Percentiles rank a stretch among this genome's conserved stretches.
phyloP scores from a whole-genome alignment of 306 rosid species.

The Quercus rubra region DNA sequence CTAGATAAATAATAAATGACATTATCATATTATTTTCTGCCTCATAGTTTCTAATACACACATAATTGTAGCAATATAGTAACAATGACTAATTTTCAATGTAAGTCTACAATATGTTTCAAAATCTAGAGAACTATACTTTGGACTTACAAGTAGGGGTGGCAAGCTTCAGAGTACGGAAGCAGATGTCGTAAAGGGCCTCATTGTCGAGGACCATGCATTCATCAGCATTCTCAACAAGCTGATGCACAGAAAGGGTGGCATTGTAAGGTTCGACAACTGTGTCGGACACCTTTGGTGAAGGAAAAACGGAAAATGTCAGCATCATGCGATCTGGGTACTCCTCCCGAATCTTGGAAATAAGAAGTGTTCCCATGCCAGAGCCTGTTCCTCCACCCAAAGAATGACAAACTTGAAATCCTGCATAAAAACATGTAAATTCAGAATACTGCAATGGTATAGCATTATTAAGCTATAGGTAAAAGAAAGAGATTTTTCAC shows the following conservation, averaged over 20 bases:
- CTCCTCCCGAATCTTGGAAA: slow-evolving; percentile 57
- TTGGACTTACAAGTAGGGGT: slow-evolving; percentile 47
- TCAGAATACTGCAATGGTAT: neutral
- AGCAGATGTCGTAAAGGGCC: slow-evolving; percentile 54
- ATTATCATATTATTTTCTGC: neutral
- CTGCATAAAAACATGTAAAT: slow-evolving; percentile 8
- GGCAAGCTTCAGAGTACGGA: slow-evolving; percentile 47
- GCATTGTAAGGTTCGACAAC: slow-evolving; percentile 60
- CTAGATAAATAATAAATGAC: neutral
- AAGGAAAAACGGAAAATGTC: slow-evolving; percentile 55
- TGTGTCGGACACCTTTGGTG: slow-evolving; percentile 52
- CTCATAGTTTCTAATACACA: neutral
- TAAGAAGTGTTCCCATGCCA: slow-evolving; percentile 59
- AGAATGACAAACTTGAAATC: slow-evolving; percentile 56
- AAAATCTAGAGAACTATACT: neutral
- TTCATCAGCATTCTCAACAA: slow-evolving; percentile 53
- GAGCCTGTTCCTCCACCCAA: slow-evolving; percentile 60
- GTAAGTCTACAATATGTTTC: neutral
- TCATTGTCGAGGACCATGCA: slow-evolving; percentile 59
- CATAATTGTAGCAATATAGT: neutral
- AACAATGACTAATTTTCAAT: neutral
- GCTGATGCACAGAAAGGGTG: slow-evolving; percentile 53
- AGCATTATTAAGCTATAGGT: neutral
- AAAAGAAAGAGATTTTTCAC: neutral
- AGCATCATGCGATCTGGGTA: slow-evolving; percentile 60